phyloP scores from a whole-genome alignment of 2,329 filamentous ascomycete species.

The Xylaria sp. region DNA sequence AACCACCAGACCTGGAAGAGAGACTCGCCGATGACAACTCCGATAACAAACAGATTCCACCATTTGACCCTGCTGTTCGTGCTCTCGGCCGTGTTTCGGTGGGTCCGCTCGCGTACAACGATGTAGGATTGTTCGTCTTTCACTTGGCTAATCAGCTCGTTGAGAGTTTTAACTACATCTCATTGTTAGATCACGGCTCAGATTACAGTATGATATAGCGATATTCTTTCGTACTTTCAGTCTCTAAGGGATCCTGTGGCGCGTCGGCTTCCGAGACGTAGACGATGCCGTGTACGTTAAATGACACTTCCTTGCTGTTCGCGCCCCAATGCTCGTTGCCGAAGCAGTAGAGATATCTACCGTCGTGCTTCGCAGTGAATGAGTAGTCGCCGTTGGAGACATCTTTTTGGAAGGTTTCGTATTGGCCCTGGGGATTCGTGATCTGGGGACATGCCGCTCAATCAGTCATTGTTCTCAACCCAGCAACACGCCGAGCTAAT shows the following conservation, averaged over 20 bases:
- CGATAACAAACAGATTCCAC: conserved; percentile 98
- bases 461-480: conserved; percentile 35
- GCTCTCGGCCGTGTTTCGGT: conserved; percentile 98
- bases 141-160: conserved; percentile 87
- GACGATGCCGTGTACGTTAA: conserved; percentile 99
- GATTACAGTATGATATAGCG: neutral
- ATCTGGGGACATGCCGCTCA: conserved; percentile 63
- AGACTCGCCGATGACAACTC: conserved; percentile 88
- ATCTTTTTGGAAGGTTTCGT: conserved; percentile 82
- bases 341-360: conserved; percentile 96
- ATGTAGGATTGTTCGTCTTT: conserved; percentile 99
- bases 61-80: conserved; percentile 98
- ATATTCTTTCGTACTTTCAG: conserved; percentile 72
- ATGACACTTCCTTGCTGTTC: conserved; percentile 96
- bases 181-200: conserved; percentile 17
- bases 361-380: conserved; percentile 86
- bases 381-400: conserved; percentile 93
- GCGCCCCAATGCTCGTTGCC: conserved; percentile 98
- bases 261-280: conserved; percentile 92
- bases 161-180: conserved; percentile 78
- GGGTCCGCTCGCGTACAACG: conserved; percentile 91
- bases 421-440: conserved; percentile 78
- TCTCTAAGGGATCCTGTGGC: conserved; percentile 87
- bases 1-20: conserved; percentile 99
- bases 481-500: neutral